phyloP scores from a whole-genome alignment of 108 stramenopile genomes.

The Epipyxis sp. region DNA sequence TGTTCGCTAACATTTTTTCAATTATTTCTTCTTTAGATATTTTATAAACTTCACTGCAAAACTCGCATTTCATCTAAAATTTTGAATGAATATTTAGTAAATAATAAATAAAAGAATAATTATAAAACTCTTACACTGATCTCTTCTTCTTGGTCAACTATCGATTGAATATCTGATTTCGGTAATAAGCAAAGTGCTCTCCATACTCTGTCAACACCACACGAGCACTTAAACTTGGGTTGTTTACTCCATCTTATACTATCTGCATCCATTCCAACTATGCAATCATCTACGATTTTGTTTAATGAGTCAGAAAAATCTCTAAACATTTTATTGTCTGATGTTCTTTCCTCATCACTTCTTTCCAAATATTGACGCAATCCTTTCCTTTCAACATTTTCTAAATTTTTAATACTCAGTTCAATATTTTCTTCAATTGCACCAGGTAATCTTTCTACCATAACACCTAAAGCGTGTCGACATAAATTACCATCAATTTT shows the following conservation, averaged over 20 bases:
- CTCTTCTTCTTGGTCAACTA: background rate
- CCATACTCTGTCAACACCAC: background rate
- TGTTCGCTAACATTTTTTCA: too few species aligned
- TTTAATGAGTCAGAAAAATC: background rate
- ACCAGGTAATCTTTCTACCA: conserved; percentile 4
- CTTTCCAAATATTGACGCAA: background rate
- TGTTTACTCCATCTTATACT: background rate
- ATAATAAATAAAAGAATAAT: background rate
- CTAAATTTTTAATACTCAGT: background rate
- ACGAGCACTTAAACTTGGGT: background rate
- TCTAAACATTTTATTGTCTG: too few species aligned
- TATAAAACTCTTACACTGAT: background rate
- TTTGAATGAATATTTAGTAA: background rate
- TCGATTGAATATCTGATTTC: background rate
- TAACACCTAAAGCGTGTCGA: background rate
- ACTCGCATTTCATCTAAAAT: conserved; percentile 21
- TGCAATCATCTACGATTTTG: background rate
- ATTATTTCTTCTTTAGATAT: background rate
- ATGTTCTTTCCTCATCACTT: too few species aligned
- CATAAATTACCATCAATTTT: background rate
- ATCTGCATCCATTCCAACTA: background rate
- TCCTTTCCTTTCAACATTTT: background rate
- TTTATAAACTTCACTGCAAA: background rate
- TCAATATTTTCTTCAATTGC: background rate
- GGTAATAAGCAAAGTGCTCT: background rate